Percentiles rank a stretch among this genome's conserved stretches.
These are phyloP conservation scores for Priceomyces fermenticarens DNA, from an alignment of 805 yeast genomes.

Conservation along the genomic window DNA sequence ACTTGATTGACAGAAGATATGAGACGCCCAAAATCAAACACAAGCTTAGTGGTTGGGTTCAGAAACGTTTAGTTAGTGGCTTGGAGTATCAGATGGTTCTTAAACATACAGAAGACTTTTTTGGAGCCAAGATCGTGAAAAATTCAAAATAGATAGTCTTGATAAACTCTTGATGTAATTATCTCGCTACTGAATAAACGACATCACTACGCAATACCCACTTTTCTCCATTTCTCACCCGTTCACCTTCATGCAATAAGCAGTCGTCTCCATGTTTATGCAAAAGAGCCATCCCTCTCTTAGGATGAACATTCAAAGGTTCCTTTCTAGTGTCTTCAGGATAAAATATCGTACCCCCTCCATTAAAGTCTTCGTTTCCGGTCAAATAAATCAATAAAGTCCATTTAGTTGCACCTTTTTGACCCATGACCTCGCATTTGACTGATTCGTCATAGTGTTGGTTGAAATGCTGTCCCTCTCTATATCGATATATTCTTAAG, in stretches of 20 bases:
- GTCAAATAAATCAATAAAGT: conserved; percentile 56
- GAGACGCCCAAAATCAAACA: conserved; percentile 40
- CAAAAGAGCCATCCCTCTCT: conserved; percentile 53
- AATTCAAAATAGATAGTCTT: conserved; percentile 5
- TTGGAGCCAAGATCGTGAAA: conserved; percentile 14
- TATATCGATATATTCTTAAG: conserved; percentile 53
- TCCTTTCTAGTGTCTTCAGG: conserved; percentile 19
- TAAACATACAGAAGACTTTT: conserved; percentile 26
- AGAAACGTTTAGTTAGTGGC: conserved; percentile 15
- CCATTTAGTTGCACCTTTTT: conserved; percentile 50
- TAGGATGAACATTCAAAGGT: conserved; percentile 42
- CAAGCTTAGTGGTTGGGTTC: conserved; percentile 76
- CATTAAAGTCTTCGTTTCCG: conserved; percentile 53
- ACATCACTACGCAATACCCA: conserved; percentile 66
- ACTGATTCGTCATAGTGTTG: conserved; percentile 62
- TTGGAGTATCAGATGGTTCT: conserved; percentile 11
- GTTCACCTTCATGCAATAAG: conserved; percentile 54
- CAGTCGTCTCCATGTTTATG: conserved; percentile 70
- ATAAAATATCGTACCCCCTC: conserved; percentile 61
- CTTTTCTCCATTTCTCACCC: conserved; percentile 50
- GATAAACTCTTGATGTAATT: background rate
- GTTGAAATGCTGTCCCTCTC: conserved; percentile 56
- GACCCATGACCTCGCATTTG: conserved; percentile 19
- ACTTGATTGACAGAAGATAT: conserved; percentile 68
- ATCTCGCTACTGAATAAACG: conserved; percentile 18